phyloP scores from a whole-genome alignment of 2,329 filamentous ascomycete genomes.

The Didymella glomerata region DNA sequence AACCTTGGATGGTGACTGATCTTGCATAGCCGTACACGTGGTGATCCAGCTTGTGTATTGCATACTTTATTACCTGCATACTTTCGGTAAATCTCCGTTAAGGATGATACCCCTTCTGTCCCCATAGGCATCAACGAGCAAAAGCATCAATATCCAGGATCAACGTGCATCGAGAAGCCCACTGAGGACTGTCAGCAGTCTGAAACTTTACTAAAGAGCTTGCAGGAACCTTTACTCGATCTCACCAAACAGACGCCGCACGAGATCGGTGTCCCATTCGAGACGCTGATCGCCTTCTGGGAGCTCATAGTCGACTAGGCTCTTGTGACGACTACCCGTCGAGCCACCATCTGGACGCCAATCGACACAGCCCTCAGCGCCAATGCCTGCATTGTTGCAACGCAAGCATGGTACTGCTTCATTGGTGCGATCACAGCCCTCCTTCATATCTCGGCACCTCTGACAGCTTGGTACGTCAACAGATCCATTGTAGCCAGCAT shows the following conservation, averaged over 20 bases:
- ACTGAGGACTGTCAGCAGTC: neutral
- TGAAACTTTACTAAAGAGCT: neutral
- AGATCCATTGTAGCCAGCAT: neutral
- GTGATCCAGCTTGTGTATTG: conserved; percentile 26
- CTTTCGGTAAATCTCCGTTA: conserved; percentile 10
- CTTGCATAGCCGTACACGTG: conserved; percentile 40
- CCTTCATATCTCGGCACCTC: conserved; percentile 98
- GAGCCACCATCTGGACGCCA: conserved; percentile 97
- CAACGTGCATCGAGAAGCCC: conserved; percentile 4
- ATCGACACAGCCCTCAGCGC: conserved; percentile 90
- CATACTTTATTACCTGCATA: conserved; percentile 8
- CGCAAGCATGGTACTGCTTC: conserved; percentile 89
- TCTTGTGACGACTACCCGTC: conserved; percentile 75
- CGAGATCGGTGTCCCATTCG: conserved; percentile 39
- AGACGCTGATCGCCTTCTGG: conserved; percentile 28
- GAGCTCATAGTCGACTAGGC: conserved; percentile 15
- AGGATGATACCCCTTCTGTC: conserved; percentile 30
- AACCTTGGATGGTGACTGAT: conserved; percentile 13
- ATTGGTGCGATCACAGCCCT: conserved; percentile 82
- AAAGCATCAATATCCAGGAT: neutral
- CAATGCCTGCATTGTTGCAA: conserved; percentile 94
- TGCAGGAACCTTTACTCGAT: conserved; percentile 18
- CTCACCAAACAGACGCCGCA: conserved; percentile 35
- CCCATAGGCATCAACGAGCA: conserved; percentile 18
- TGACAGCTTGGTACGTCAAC: conserved; percentile 72